A percentile compares a stretch with the other conserved stretches of the same genome.
Conservation (phyloP, 2,329 filamentous ascomycete species). For the Coniochaeta sp. region DNA sequence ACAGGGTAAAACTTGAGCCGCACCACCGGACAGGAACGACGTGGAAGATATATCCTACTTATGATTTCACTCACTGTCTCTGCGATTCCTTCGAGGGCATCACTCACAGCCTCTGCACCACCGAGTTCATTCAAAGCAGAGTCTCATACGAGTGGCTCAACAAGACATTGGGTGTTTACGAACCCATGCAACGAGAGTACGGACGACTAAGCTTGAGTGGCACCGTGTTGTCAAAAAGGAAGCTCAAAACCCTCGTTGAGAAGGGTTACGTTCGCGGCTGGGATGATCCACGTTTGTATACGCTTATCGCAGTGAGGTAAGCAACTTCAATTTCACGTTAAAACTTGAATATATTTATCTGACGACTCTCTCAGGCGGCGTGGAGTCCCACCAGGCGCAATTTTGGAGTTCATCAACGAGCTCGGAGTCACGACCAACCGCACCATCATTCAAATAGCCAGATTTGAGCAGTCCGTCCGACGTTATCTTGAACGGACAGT, state of each 20-base stretch:
- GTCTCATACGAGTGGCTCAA: conserved; percentile 75
- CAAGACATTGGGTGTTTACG: conserved; percentile 71
- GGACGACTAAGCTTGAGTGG: conserved; percentile 72
- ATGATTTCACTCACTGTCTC: conserved; percentile 86
- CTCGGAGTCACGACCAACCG: conserved; percentile 80
- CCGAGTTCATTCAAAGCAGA: conserved; percentile 74
- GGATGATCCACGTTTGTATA: conserved; percentile 89
- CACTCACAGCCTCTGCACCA: conserved; percentile 87
- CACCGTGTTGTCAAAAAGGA: conserved; percentile 81
- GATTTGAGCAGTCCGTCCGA: conserved; percentile 81
- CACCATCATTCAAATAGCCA: conserved; percentile 69
- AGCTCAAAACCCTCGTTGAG: conserved; percentile 71
- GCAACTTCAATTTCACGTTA: too few species aligned
- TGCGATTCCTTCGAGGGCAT: conserved; percentile 91
- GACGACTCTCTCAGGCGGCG: conserved; percentile 47
- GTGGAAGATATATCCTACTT: conserved; percentile 94
- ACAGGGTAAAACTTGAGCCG: conserved; percentile 65
- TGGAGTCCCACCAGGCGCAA: conserved; percentile 80
- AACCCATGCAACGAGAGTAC: conserved; percentile 76
- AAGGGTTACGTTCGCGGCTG: conserved; percentile 74
- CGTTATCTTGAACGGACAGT: conserved; percentile 83
- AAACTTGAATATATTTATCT: too few species aligned
- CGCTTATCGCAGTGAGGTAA: conserved; percentile 61
- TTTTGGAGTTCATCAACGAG: conserved; percentile 85
- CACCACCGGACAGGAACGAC: conserved; percentile 74